Conservation (phyloP, 2,329 filamentous ascomycete species). For the Orbilia brochopaga region DNA sequence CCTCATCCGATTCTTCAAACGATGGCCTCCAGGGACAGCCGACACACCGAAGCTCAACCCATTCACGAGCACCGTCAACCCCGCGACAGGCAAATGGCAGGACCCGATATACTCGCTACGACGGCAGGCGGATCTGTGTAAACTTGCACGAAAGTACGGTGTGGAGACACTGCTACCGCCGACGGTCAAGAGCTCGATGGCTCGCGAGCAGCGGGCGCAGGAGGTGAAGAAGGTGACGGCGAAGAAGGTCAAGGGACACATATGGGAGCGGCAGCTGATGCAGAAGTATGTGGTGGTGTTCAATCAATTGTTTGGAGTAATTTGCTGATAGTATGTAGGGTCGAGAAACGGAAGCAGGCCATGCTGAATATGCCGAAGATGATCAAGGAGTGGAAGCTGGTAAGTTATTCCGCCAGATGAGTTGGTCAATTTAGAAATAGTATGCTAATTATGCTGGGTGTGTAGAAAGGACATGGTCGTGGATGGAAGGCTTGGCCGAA, state of each 20-base stretch:
- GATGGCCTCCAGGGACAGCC: slow-evolving; percentile 73
- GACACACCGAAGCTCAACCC: slow-evolving; percentile 72
- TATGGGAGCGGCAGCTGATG: slow-evolving; percentile 85
- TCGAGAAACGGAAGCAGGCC: slow-evolving; percentile 87
- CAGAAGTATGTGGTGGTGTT: slow-evolving; percentile 65
- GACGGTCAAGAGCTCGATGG: slow-evolving; percentile 75
- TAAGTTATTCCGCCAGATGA: slow-evolving; percentile 60
- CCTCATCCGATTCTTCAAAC: slow-evolving; percentile 84
- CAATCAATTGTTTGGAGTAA: slow-evolving; percentile 1
- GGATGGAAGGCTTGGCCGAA: slow-evolving; percentile 78
- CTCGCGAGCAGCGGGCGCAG: slow-evolving; percentile 72
- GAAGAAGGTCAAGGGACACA: slow-evolving; percentile 83
- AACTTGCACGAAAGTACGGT: slow-evolving; percentile 77
- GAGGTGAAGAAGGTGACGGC: slow-evolving; percentile 81
- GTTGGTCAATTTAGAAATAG: not conserved
- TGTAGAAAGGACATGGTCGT: slow-evolving; percentile 71
- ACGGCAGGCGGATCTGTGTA: slow-evolving; percentile 87
- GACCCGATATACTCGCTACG: slow-evolving; percentile 82
- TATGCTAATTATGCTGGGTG: slow-evolving; percentile 13
- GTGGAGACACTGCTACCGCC: slow-evolving; percentile 81
- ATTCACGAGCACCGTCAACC: slow-evolving; percentile 80
- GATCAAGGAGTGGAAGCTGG: slow-evolving; percentile 91
- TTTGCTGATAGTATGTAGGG: slow-evolving; percentile 60
- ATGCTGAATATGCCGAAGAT: slow-evolving; percentile 95
- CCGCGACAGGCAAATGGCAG: slow-evolving; percentile 79